These are phyloP conservation scores for Dactylonectria estremocensis DNA, from an alignment of 2,329 filamentous ascomycete species.

Conservation along the genomic window DNA sequence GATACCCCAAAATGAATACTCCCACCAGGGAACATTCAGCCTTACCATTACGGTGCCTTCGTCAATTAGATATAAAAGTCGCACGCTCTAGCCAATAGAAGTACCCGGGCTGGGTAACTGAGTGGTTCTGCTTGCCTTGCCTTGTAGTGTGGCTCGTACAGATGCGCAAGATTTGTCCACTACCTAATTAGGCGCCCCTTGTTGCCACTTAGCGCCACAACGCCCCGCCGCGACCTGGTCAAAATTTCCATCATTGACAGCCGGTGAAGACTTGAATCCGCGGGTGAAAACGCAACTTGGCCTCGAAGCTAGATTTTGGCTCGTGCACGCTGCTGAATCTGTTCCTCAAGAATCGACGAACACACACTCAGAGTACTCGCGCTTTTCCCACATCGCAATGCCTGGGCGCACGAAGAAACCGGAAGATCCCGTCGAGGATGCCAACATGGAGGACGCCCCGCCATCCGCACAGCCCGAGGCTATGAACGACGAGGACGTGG, in stretches of 20 bases:
- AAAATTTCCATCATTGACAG: conserved; percentile 33
- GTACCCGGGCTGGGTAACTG: conserved; percentile 45
- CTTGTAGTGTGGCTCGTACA: background rate
- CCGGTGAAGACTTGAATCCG: conserved; percentile 13
- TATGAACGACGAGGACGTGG: conserved; percentile 55
- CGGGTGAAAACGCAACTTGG: conserved; percentile 6
- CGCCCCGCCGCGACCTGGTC: conserved; percentile 16
- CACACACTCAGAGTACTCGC: background rate
- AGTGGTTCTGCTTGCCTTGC: background rate
- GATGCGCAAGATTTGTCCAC: background rate
- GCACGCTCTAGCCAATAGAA: conserved; percentile 55
- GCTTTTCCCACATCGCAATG: conserved; percentile 50
- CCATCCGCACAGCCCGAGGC: conserved; percentile 55
- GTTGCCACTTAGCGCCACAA: conserved; percentile 13
- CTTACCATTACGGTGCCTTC: conserved; percentile 44
- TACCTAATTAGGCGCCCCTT: background rate
- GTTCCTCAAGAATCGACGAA: background rate
- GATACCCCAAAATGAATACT: too few species aligned
- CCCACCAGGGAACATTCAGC: conserved; percentile 54
- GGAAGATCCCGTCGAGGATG: conserved; percentile 53
- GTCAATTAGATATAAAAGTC: conserved; percentile 44
- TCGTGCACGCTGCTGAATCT: background rate
- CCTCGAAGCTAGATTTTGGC: background rate
- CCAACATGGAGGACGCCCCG: conserved; percentile 63
- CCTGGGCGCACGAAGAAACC: conserved; percentile 57